A percentile compares a stretch with the other conserved stretches of the same genome.
phyloP scores from a whole-genome alignment of 2,329 filamentous ascomycete genomes.

The Fusarium sp. region DNA sequence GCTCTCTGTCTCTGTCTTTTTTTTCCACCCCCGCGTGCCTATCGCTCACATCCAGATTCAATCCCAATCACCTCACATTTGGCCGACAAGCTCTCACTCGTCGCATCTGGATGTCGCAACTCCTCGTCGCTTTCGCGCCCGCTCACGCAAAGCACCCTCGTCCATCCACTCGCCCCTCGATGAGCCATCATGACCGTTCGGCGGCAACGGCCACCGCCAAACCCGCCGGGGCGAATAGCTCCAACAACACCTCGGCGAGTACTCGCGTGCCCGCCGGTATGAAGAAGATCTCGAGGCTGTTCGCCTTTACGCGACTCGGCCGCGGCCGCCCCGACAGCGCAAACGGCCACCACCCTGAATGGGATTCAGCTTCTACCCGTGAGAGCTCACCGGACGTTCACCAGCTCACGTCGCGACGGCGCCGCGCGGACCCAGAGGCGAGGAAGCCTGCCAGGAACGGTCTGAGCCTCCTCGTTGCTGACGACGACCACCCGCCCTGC shows the following conservation, averaged over 20 bases:
- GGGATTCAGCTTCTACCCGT: slow-evolving; percentile 35
- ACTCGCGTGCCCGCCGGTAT: slow-evolving; percentile 38
- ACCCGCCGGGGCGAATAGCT: slow-evolving; percentile 16
- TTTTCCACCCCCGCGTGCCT: slow-evolving; percentile 18
- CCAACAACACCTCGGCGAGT: slow-evolving; percentile 29
- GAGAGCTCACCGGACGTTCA: slow-evolving; percentile 47
- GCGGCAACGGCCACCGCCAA: slow-evolving; percentile 36
- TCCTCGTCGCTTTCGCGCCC: slow-evolving; percentile 29
- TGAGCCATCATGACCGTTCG: slow-evolving; percentile 41
- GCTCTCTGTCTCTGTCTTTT: neutral
- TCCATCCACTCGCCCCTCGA: slow-evolving; percentile 19
- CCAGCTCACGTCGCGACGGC: slow-evolving; percentile 47
- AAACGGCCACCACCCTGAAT: slow-evolving; percentile 30
- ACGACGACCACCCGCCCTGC: slow-evolving; percentile 44
- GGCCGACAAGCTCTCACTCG: neutral
- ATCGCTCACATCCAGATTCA: neutral
- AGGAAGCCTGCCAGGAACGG: slow-evolving; percentile 43
- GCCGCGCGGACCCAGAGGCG: slow-evolving; percentile 31
- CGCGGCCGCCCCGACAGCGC: slow-evolving; percentile 40
- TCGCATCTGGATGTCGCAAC: slow-evolving; percentile 27
- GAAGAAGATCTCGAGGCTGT: slow-evolving; percentile 52
- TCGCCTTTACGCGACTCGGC: slow-evolving; percentile 46
- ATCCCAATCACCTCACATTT: neutral
- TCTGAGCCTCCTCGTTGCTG: slow-evolving; percentile 43
- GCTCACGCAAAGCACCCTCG: slow-evolving; percentile 24